phyloP scores from a whole-genome alignment of 441 rosid species.

The Omphalea diandra region DNA sequence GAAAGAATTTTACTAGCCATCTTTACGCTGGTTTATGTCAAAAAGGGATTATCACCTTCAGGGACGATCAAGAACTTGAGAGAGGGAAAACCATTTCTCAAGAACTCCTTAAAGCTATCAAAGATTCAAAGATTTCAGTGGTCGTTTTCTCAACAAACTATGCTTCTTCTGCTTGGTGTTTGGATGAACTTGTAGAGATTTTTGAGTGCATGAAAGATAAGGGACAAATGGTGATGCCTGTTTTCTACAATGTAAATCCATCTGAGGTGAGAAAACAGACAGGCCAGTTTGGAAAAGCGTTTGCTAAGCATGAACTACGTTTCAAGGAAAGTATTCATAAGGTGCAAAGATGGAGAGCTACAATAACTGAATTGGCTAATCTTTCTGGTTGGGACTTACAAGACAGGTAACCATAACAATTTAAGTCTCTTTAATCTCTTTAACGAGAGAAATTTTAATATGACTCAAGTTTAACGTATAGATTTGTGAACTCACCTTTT shows the following conservation, averaged over 20 bases:
- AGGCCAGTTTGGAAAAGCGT: constrained; percentile 20
- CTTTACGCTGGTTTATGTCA: constrained; percentile 6
- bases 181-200: constrained; percentile 37
- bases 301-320: constrained; percentile 18
- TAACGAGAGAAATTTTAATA: no score
- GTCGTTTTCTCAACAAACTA: constrained; percentile 32
- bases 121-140: constrained; percentile 24
- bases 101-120: constrained; percentile 18
- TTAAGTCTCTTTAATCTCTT: no score
- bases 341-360: constrained; percentile 39
- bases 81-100: constrained; percentile 7
- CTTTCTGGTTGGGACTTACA: constrained; percentile 37
- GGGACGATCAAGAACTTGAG: constrained; percentile 9
- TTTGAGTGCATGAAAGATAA: constrained; percentile 13
- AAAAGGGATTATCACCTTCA: constrained; percentile 19
- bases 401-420: constrained; percentile 9
- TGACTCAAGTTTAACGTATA: no score
- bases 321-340: neutral
- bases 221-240: constrained; percentile 27
- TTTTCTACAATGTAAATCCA: constrained; percentile 41
- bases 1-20: constrained; percentile 14
- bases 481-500: no score
- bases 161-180: constrained; percentile 29
- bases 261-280: constrained; percentile 32
- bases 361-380: constrained; percentile 27